Evolutionary conservation across 2,329 filamentous ascomycete genomes (phyloP).

Genomic region (Tolypocladium cylindrosporum): DNA sequence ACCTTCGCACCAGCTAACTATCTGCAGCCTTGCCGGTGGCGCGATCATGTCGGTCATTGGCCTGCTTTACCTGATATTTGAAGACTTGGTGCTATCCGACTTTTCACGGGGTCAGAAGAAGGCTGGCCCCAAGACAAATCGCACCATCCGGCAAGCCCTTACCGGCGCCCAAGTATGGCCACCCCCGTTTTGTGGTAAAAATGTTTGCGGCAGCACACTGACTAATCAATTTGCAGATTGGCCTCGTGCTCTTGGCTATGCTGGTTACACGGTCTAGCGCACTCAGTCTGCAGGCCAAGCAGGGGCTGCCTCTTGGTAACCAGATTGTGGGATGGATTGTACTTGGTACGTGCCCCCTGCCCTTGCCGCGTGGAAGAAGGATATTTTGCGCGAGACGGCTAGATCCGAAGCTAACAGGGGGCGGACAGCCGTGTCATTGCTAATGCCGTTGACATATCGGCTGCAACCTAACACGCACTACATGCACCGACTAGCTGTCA

Average conservation of each 20-base stretch:
- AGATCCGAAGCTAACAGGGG: background rate
- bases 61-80: conserved; percentile 68
- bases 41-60: conserved; percentile 68
- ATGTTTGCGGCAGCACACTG: background rate
- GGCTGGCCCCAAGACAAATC: conserved; percentile 19
- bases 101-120: conserved; percentile 19
- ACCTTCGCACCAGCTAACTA: conserved; percentile 4
- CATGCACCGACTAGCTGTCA: conserved; percentile 75
- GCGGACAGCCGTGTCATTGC: conserved; percentile 56
- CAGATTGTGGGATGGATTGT: conserved; percentile 79
- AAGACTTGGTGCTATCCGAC: conserved; percentile 48
- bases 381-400: too few relatives aligned
- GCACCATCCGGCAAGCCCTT: conserved; percentile 43
- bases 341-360: conserved; percentile 45
- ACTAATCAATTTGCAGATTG: conserved; percentile 38
- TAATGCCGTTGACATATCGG: conserved; percentile 73
- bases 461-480: conserved; percentile 78
- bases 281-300: conserved; percentile 73
- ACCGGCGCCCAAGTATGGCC: conserved; percentile 53
- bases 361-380: background rate
- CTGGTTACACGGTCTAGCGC: conserved; percentile 79
- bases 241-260: conserved; percentile 71
- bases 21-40: conserved; percentile 59
- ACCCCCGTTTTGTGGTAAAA: background rate
- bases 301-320: conserved; percentile 78